Base-by-base conservation (phyloP, 2,329 filamentous ascomycete genomes). In the Paracorniculantispora psalliotae region DNA sequence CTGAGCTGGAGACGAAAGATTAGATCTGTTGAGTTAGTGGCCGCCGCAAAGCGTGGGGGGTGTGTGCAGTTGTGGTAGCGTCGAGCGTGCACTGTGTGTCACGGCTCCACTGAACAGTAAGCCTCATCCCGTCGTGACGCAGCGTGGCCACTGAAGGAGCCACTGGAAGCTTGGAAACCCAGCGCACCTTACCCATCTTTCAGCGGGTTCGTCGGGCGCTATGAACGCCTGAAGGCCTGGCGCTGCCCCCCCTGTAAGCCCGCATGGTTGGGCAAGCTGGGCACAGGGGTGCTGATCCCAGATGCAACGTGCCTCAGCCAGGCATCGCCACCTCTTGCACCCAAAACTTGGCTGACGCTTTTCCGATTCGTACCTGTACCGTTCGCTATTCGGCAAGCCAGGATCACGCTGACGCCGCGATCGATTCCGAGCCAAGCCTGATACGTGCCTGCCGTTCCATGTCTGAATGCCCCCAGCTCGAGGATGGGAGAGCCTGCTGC, bases 401-500 rank as follows among this genome's bases (percentile, higher is more conserved):
- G 30, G 23, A 26, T 15, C 10, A 17, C 41, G 23, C 35, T 33
- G 33, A 26, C n/a, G 35, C 19, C 37, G 35, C 15, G 8, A 30
- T 28, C 23, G 3, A 23, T 23, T 9, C 19, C 17, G 28, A 43
- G 17, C 17, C n/a, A 43, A n/a, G 3, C 21, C n/a, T 17, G 19
- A 47, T 26, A 5, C 8, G 10, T 21, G 9, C 21, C 3, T n/a
- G 46, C 13, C 12, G 13, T 23, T 51, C 15, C 55, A 57, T 57
- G 55, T 57, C 26, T 23, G 55, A 57, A 57, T 57, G 47, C 37
- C 47, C 46, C 35, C 41, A 33, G 35, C 19, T 48, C 12, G 30
- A 51, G 13, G 59, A 71, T 71, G 69, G 69, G 67, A 67, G 69
- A 71, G 65, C 66, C 68, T 61, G 65, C 68, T 61, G 65, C 62